Evolutionary conservation across 495 filamentous ascomycete species (phyloP).

Genomic region (Entonaema liquescens): DNA sequence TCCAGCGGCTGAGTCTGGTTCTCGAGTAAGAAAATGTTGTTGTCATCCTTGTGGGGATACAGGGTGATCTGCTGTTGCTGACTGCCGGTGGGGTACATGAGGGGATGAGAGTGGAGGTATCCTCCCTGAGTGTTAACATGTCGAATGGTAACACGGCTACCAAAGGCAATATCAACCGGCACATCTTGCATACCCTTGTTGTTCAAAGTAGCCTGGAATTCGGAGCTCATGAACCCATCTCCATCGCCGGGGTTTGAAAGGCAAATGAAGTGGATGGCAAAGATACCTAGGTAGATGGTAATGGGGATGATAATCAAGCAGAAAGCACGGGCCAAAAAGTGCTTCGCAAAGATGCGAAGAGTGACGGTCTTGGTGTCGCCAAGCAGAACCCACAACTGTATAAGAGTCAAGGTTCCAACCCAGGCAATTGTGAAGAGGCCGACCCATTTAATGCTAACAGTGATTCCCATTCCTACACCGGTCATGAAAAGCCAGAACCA

Average conservation of each 20-base stretch:
- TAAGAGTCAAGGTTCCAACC: conserved; percentile 88
- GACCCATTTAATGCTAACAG: conserved; percentile 98
- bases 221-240: conserved; percentile 99
- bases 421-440: conserved; percentile 98
- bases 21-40: conserved; percentile 92
- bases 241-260: conserved; percentile 94
- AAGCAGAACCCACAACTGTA: conserved; percentile 94
- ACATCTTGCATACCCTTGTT: conserved; percentile 96
- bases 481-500: conserved; percentile 97
- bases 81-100: conserved; percentile 97
- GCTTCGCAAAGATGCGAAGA: conserved; percentile 89
- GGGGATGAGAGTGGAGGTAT: conserved; percentile 93
- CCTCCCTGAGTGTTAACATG: conserved; percentile 98
- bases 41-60: conserved; percentile 98
- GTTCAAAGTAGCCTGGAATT: conserved; percentile 97
- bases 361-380: conserved; percentile 87
- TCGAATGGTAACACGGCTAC: conserved; percentile 83
- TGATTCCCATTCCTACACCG: conserved; percentile 87
- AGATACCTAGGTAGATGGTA: conserved; percentile 93
- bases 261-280: conserved; percentile 93
- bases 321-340: conserved; percentile 90
- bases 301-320: conserved; percentile 91
- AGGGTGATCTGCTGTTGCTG: conserved; percentile 99
- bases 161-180: conserved; percentile 88
- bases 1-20: conserved; percentile 94